Conservation (phyloP, 2,329 filamentous ascomycete genomes). For the Scolecobasidium constrictum region DNA sequence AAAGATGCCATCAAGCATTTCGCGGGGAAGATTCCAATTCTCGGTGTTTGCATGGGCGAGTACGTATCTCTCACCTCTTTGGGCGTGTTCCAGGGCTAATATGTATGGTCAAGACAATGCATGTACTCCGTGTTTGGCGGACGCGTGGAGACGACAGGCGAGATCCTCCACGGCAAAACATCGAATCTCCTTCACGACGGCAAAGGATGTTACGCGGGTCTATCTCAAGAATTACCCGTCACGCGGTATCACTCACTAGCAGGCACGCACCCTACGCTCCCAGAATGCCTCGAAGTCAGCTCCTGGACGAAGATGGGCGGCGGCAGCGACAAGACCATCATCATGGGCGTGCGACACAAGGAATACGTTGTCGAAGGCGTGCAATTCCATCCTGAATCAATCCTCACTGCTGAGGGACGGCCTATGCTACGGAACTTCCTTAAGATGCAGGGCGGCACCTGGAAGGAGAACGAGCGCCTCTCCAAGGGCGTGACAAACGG, state of each 20-base stretch:
- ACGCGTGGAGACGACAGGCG: constrained; percentile 81
- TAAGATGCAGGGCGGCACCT: constrained; percentile 77
- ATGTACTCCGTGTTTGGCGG: constrained; percentile 93
- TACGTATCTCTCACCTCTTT: constrained; percentile 34
- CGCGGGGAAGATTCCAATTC: constrained; percentile 83
- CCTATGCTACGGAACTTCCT: constrained; percentile 91
- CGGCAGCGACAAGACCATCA: constrained; percentile 71
- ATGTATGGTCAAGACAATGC: constrained; percentile 56
- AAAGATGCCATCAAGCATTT: constrained; percentile 86
- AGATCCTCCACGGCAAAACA: constrained; percentile 96
- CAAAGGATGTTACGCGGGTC: constrained; percentile 81
- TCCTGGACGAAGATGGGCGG: constrained; percentile 74
- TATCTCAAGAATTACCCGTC: constrained; percentile 72
- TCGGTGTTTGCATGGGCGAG: constrained; percentile 99
- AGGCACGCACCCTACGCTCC: constrained; percentile 78
- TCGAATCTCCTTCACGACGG: constrained; percentile 80
- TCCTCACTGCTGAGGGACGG: constrained; percentile 79
- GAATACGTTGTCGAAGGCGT: constrained; percentile 87
- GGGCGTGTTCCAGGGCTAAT: constrained; percentile 1
- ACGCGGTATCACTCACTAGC: constrained; percentile 95
- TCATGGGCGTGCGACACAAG: constrained; percentile 95
- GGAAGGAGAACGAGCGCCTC: constrained; percentile 64
- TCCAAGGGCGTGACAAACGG: constrained; percentile 24
- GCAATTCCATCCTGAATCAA: constrained; percentile 96
- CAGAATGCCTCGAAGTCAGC: constrained; percentile 74